Evolutionary conservation across 768 basidiomycete species (phyloP).

Genomic region (Trametes gibbosa): DNA sequence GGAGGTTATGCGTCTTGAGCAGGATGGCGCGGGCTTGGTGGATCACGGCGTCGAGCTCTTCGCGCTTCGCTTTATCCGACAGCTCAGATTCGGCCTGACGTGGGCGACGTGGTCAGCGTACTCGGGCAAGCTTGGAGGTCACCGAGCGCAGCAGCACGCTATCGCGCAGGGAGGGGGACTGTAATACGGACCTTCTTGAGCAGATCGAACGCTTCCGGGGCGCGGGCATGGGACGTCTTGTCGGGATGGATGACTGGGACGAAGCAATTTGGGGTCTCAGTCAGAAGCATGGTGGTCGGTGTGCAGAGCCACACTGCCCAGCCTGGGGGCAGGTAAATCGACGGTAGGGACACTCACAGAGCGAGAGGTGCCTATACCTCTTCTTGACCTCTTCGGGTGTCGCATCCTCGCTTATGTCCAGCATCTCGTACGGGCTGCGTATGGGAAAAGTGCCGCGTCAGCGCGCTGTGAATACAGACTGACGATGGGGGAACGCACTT

Average conservation of each 20-base stretch:
- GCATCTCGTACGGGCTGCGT: slow-evolving; percentile 86
- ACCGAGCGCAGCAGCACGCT: background rate
- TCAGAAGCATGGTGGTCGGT: slow-evolving; percentile 10
- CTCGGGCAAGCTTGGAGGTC: background rate
- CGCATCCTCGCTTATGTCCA: slow-evolving; percentile 71
- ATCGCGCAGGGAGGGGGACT: background rate
- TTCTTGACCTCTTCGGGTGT: slow-evolving; percentile 86
- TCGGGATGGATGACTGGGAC: slow-evolving; percentile 94
- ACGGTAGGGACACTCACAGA: slow-evolving; percentile 52
- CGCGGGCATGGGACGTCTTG: slow-evolving; percentile 85
- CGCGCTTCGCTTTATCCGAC: slow-evolving; percentile 73
- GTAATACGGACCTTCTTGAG: slow-evolving; percentile 74
- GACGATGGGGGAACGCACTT: slow-evolving; percentile 56
- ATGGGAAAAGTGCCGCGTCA: background rate
- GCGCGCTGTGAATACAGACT: background rate
- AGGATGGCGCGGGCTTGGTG: slow-evolving; percentile 68
- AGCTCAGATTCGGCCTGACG: slow-evolving; percentile 81
- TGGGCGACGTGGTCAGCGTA: background rate
- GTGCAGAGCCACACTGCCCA: background rate
- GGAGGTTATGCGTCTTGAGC: slow-evolving; percentile 61
- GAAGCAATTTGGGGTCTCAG: slow-evolving; percentile 41
- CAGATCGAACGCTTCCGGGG: slow-evolving; percentile 90
- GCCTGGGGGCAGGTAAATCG: background rate
- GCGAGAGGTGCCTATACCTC: slow-evolving; percentile 80
- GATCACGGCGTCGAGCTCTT: slow-evolving; percentile 78